Evolutionary conservation across 2,329 filamentous ascomycete species (phyloP), one percentile per base, ranked within the genome.

Genomic region (Neurospora sp.): DNA sequence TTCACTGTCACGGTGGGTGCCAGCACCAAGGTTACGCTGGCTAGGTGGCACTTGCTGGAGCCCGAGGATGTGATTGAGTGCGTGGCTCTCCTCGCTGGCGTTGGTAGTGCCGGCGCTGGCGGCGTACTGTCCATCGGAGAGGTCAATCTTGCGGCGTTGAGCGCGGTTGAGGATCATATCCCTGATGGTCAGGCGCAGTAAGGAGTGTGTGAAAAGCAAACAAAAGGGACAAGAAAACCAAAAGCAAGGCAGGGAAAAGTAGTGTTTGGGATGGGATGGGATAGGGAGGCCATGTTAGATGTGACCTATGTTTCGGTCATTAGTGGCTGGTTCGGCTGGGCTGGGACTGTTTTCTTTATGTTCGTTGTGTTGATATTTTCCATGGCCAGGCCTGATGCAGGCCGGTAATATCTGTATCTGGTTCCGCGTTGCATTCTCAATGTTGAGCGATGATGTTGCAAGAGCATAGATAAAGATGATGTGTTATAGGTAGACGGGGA

Each of bases 1-100:
- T 98, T 96, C 81, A 93, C 93, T 1, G 93, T 97, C 62, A 97
- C 93, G 0, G 93, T 98, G 2, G 96, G 96, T 2, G 91, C 93
- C 5, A 96, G 91, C 80, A 94, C 91, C 69, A 97, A 97, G 84
- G 90, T 93, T 77, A 98, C 96, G 2, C 84, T 96, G 69, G 96
- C 96, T 17, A 90, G 89, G 74, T 97, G 93, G 90, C 94, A 97
- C 80, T 82, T 98, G 11, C 85, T 96, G 9, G 94, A 97, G 79
- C 93, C 96, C 0, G 84, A 89, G 70, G 94, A 98, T 79, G 93
- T 98, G 69, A 90, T 98, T 75, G 90, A 92, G 73, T 85, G 83
- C 71, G 82, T 87, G 42, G 83, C 86, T 4, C 81, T 90, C 33
- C 81, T 90, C 28, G 84, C 84, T 0, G 85, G 83, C 4, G 82